Conservation (phyloP, 805 yeast species). For the Ogataea naganishii region DNA sequence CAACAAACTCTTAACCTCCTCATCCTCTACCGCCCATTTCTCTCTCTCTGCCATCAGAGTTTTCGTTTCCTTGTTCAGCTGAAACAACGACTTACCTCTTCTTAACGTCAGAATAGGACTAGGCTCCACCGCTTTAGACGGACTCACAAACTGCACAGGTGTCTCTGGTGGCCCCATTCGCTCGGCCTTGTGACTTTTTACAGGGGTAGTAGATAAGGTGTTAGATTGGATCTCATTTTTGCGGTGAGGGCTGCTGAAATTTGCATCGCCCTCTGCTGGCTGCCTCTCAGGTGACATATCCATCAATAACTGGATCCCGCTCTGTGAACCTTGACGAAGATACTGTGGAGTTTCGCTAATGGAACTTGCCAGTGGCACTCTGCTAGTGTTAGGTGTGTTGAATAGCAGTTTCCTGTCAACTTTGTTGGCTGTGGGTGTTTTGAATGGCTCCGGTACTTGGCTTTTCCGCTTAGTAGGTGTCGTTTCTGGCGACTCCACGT, state of each 20-base stretch:
- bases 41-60: conserved; percentile 12
- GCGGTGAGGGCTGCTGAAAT: no score
- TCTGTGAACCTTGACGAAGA: conserved; percentile 2
- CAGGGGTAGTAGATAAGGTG: no score
- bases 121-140: neutral
- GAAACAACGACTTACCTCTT: conserved; percentile 22
- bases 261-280: no score
- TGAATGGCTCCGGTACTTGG: conserved; percentile 11
- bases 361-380: neutral
- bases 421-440: conserved; percentile 19
- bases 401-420: conserved; percentile 15
- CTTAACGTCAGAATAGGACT: neutral
- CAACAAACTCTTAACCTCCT: conserved; percentile 1
- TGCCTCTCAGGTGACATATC: conserved; percentile 2
- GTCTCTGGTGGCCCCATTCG: neutral
- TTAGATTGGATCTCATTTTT: no score
- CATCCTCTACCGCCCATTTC: conserved; percentile 6
- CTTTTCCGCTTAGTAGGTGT: neutral
- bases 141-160: neutral
- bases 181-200: neutral
- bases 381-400: neutral
- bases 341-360: conserved; percentile 2
- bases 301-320: neutral
- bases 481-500: conserved; percentile 1
- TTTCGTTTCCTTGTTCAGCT: conserved; percentile 19